Evolutionary conservation across 129 eudicot genomes (phyloP), one percentile per base, ranked within the genome.

Genomic region (Tanacetum coccineum): DNA sequence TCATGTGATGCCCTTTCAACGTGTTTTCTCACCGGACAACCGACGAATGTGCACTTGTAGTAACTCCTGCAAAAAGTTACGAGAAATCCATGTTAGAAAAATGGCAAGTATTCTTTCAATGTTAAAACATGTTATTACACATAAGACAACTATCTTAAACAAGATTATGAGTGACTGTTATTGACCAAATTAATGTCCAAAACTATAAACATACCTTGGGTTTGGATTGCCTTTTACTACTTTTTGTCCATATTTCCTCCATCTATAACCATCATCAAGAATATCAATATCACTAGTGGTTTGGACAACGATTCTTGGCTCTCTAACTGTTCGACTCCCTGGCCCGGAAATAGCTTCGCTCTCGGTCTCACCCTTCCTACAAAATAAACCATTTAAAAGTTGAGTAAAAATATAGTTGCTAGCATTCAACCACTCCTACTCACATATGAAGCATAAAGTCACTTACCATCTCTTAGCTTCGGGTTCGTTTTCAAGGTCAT

Each of bases 231-330:
- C 97, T 83, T 89, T 94, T 11, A 94, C 99, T 36, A 89, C 97
- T 79, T 94, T 94, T 64, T 94, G 97, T 28, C 99, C 99, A 63
- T 94, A 94, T 69, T 94, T 94, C 66, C 99, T 87, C 99, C 99
- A 94, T 70, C 97, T 82, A 76, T 84, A 94, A 9, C 99, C 99
- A 53, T 94, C 99, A 69, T 94, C 99, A 20, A 94, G 95, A 42
- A 94, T 87, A 75, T 89, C 99, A 28, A 94, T 89, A 51, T 94
- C 97, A 64, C 99, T 94, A 1, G 96, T 94, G 3, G 99, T 94
- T 66, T 94, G 99, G 67, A 94, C 95, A 6, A 94, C 92, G 10
- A 94, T 81, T 74, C 99, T 81, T 0, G 99, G 97, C 74, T 94
- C 97, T 21, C 93, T 73, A 42, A 89, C 90, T 0, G 95, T 85